Base-by-base conservation (phyloP, 192 early-diverging fungal species). In the Obelidium mucronatum region DNA sequence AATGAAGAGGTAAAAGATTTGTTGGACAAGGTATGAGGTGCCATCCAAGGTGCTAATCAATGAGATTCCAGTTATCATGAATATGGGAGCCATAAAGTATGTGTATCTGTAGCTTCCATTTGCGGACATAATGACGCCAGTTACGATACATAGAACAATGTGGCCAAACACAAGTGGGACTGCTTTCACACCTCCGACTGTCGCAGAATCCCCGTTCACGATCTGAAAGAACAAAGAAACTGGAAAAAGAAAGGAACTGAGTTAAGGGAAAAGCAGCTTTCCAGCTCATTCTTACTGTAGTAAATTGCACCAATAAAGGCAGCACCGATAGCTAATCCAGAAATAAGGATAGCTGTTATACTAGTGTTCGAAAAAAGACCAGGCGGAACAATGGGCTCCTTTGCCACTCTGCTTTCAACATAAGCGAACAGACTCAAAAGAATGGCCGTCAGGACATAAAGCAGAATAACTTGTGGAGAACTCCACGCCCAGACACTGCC, bases 81-180 rank as follows among this genome's bases (percentile, higher is more conserved):
- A 55, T 1, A 84, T 66, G 13, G 86, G 81, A 13, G 94, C 94
- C 8, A 85, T 30, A 36, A 86, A 75, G 75, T 92, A 84, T 67
- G 92, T 69, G 62, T 48, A 30, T 31, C 60, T 62, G 75, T 80
- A 80, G 22, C 40, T 62, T 28, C 74, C 79, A 8, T 67, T 72
- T n/a, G 26, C 19, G 36, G 33, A 33, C 35, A 93, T 84, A 22
- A 90, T 30, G 11, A 87, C 83, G 5, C 95, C 95, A 26, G 86
- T 84, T 0, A 40, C 37, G 66, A 97, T 89, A 44, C 88, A 90
- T 11, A 91, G 73, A 15, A 92, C 34, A 33, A 94, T 90, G 40
- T 92, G 86, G 22, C 92, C 91, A 3, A 91, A 63, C 22, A 95
- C 88, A 56, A 93, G 89, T 1, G 94, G 92, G 63, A 97, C 81